Evolutionary conservation across 2,329 filamentous ascomycete genomes (phyloP).

Genomic region (Didymella keratinophila): DNA sequence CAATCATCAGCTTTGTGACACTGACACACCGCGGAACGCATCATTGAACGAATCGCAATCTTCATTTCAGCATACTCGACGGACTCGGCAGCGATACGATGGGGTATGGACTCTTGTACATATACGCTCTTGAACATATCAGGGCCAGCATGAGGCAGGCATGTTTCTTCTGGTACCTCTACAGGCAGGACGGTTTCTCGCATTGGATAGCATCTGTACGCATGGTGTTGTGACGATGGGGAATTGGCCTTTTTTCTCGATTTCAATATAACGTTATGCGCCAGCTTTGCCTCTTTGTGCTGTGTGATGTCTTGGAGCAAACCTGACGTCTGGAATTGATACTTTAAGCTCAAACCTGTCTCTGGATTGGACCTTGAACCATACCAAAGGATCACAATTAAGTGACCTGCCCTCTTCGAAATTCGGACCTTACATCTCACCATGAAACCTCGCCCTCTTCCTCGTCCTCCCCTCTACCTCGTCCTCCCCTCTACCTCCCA

Average conservation of each 20-base stretch:
- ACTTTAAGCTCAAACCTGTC: background rate
- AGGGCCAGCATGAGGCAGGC: background rate
- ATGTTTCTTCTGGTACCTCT: constrained; percentile 1
- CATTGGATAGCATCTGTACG: constrained; percentile 2
- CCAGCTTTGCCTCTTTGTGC: background rate
- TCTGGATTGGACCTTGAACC: too few species aligned
- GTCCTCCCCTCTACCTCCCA: background rate
- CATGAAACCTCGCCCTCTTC: background rate
- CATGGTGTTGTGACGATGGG: constrained; percentile 8
- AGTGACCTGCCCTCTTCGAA: background rate
- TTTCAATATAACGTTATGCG: constrained; percentile 15
- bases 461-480: background rate
- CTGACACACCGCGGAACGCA: background rate
- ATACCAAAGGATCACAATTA: too few species aligned
- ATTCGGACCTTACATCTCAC: background rate
- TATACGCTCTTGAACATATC: constrained; percentile 8
- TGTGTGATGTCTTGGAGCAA: background rate
- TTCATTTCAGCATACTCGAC: constrained; percentile 8
- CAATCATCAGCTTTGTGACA: constrained; percentile 1
- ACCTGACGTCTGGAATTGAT: too few species aligned
- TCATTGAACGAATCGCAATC: constrained; percentile 8
- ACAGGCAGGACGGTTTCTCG: constrained; percentile 14
- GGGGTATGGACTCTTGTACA: constrained; percentile 4
- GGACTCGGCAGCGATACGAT: constrained; percentile 2
- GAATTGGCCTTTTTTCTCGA: constrained; percentile 16